Percentiles rank a stretch among this genome's conserved stretches.
These are phyloP conservation scores for Vicia sativa DNA, from an alignment of 306 rosid genomes.

Conservation along the genomic window DNA sequence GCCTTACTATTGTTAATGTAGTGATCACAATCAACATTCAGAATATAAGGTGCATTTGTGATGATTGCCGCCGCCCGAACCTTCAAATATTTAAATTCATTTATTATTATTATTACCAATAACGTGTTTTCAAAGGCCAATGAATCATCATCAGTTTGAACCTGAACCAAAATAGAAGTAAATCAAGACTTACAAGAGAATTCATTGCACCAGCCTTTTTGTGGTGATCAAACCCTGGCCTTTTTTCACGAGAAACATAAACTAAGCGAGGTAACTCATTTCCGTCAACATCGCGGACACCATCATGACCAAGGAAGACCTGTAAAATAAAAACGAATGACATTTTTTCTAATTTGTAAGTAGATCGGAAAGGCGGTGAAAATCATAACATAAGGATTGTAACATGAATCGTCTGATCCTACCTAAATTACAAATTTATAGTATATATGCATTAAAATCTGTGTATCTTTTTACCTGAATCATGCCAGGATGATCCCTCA, in stretches of 20 bases:
- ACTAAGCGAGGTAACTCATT: conserved; percentile 85
- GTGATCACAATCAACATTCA: conserved; percentile 97
- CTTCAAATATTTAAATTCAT: conserved; percentile 42
- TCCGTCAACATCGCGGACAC: conserved; percentile 83
- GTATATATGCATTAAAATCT: neutral
- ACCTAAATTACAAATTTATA: neutral
- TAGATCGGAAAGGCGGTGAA: neutral
- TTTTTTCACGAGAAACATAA: conserved; percentile 94
- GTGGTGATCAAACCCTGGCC: conserved; percentile 96
- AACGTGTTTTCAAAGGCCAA: conserved; percentile 22
- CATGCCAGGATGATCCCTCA: conserved; percentile 99
- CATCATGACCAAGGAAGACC: conserved; percentile 91
- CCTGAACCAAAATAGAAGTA: conserved; percentile 6
- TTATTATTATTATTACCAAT: conserved; percentile 6
- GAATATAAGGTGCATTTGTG: conserved; percentile 86
- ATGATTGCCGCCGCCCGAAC: conserved; percentile 84
- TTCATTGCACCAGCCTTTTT: conserved; percentile 99
- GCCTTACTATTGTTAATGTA: conserved; percentile 98
- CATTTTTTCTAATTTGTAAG: conserved; percentile 11
- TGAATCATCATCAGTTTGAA: conserved; percentile 8
- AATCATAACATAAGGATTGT: neutral
- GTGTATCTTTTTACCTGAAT: conserved; percentile 71
- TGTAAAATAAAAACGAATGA: conserved; percentile 30
- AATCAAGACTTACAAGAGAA: conserved; percentile 63
- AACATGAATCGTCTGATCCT: neutral